Conservation (phyloP, 2,329 filamentous ascomycete genomes). For the Penicillium sp. region DNA sequence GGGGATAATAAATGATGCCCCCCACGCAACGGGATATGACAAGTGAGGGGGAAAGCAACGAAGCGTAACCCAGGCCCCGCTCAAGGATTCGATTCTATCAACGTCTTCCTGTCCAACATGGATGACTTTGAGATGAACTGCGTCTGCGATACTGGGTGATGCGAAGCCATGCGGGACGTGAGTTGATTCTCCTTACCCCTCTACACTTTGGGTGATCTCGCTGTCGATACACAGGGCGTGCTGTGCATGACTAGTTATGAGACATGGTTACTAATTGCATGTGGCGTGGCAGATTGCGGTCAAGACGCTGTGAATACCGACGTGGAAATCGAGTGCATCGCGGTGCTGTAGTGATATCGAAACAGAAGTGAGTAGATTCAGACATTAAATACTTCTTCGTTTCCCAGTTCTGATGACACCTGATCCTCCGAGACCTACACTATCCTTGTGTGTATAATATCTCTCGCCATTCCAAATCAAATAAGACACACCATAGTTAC, state of each 20-base stretch:
- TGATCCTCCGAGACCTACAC: too few relatives aligned
- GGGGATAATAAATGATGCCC: not conserved
- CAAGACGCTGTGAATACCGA: slow-evolving; percentile 78
- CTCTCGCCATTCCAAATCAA: too few relatives aligned
- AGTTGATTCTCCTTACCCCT: slow-evolving; percentile 6
- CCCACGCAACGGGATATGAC: not conserved
- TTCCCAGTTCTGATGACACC: too few relatives aligned
- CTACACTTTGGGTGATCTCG: not conserved
- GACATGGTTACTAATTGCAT: not conserved
- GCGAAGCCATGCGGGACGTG: slow-evolving; percentile 55
- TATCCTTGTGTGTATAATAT: too few relatives aligned
- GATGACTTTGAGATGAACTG: slow-evolving; percentile 74
- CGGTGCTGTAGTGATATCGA: slow-evolving; percentile 48
- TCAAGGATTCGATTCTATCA: slow-evolving; percentile 52
- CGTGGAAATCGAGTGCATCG: slow-evolving; percentile 87
- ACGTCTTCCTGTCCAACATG: slow-evolving; percentile 63
- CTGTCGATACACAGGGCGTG: not conserved
- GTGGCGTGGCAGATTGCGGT: slow-evolving; percentile 59
- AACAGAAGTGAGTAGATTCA: too few relatives aligned
- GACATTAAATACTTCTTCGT: too few relatives aligned
- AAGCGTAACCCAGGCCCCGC: too few relatives aligned
- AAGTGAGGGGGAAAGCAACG: too few relatives aligned
- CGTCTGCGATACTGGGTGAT: slow-evolving; percentile 68
- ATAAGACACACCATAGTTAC: too few relatives aligned
- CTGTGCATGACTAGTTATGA: not conserved